A percentile compares a stretch with the other conserved stretches of the same genome.
Evolutionary conservation across 352 stramenopile species (phyloP).

Genomic region (Pythium dissimile): DNA sequence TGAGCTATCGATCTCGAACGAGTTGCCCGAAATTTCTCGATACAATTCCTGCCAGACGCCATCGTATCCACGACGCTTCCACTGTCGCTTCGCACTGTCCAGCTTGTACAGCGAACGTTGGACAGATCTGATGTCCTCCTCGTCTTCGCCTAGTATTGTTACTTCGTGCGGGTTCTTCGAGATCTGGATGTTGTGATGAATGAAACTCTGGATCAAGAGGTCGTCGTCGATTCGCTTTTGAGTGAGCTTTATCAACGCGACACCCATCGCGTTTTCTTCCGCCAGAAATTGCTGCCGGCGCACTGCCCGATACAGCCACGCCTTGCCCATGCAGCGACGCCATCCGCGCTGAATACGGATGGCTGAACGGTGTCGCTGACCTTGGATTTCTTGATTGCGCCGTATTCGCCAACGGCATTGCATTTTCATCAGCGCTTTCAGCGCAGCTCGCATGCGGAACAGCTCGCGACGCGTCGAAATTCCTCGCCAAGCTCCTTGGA

Average conservation of each 20-base stretch:
- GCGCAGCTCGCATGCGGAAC: constrained; percentile 33
- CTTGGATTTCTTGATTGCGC: constrained; percentile 27
- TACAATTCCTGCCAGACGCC: constrained; percentile 71
- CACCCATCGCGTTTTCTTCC: constrained; percentile 52
- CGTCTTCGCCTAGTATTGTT: neutral
- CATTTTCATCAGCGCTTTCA: constrained; percentile 47
- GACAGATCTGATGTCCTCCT: constrained; percentile 25
- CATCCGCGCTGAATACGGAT: constrained; percentile 37
- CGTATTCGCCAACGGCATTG: constrained; percentile 41
- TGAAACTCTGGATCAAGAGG: constrained; percentile 64
- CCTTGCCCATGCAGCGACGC: constrained; percentile 35
- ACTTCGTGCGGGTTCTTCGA: constrained; percentile 7
- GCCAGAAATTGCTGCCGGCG: constrained; percentile 43
- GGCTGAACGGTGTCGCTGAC: constrained; percentile 20
- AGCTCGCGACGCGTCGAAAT: constrained; percentile 43
- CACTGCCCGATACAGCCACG: constrained; percentile 36
- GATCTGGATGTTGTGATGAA: constrained; percentile 28
- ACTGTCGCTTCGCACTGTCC: constrained; percentile 28
- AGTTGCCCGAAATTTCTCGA: constrained; percentile 39
- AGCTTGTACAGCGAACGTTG: constrained; percentile 38
- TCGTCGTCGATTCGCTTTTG: constrained; percentile 47
- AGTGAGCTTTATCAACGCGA: constrained; percentile 42
- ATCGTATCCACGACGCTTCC: constrained; percentile 57
- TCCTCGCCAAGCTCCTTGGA: constrained; percentile 58
- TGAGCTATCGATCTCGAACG: constrained; percentile 61